Conservation (phyloP, 2,329 filamentous ascomycete species). For the Sclerotinia trifoliorum region DNA sequence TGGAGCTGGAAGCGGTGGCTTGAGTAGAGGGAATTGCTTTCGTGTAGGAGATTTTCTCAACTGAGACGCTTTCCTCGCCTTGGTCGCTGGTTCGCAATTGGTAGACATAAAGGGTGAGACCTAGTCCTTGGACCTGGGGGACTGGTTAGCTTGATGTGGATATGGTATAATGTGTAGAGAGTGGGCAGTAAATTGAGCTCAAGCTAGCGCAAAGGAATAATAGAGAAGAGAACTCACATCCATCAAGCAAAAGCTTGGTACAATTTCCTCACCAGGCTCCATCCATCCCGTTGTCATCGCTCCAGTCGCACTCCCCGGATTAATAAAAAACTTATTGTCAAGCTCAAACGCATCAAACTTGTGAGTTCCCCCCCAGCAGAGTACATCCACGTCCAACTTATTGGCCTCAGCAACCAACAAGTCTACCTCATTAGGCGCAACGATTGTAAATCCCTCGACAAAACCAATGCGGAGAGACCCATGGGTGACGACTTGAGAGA, state of each 20-base stretch:
- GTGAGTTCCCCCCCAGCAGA: slow-evolving; percentile 68
- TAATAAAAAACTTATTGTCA: slow-evolving; percentile 73
- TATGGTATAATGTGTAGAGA: neutral
- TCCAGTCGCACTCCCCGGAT: slow-evolving; percentile 65
- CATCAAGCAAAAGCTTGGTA: slow-evolving; percentile 95
- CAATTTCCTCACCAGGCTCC: slow-evolving; percentile 65
- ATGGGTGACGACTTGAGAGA: slow-evolving; percentile 66
- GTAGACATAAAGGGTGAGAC: slow-evolving; percentile 93
- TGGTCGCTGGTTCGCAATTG: slow-evolving; percentile 75
- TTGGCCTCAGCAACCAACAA: slow-evolving; percentile 66
- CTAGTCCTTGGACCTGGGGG: slow-evolving; percentile 85
- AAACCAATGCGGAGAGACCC: slow-evolving; percentile 65
- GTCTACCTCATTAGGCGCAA: slow-evolving; percentile 62
- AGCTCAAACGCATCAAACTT: slow-evolving; percentile 70
- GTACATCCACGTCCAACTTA: slow-evolving; percentile 65
- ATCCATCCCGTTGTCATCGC: slow-evolving; percentile 60
- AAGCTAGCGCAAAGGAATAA: neutral
- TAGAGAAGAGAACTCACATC: slow-evolving; percentile 65
- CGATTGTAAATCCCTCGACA: slow-evolving; percentile 66
- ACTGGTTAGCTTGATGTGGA: neutral
- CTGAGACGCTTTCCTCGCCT: slow-evolving; percentile 74
- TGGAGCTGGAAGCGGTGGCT: slow-evolving; percentile 6
- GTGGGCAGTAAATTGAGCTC: neutral
- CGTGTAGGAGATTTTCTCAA: slow-evolving; percentile 84
- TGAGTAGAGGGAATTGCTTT: slow-evolving; percentile 55